These are phyloP conservation scores for Cicer yamashitae DNA, from an alignment of 306 rosid genomes.

Conservation along the genomic window DNA sequence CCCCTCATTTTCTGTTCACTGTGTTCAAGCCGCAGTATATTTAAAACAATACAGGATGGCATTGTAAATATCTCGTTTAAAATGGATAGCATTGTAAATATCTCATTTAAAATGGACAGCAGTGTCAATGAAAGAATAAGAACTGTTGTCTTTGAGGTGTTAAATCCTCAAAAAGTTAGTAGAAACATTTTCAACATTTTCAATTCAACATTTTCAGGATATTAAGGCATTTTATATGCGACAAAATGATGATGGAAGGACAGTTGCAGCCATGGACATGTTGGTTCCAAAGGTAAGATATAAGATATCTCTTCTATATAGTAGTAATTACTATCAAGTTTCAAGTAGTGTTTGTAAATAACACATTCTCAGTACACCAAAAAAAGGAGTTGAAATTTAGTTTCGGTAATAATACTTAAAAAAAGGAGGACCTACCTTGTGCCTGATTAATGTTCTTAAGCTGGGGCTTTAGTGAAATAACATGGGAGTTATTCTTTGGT, in stretches of 20 bases:
- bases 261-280: constrained; percentile 99
- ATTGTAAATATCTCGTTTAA: constrained; percentile 6
- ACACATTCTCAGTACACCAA: constrained; percentile 23
- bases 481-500: constrained; percentile 1
- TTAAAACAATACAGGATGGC: constrained; percentile 19
- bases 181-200: constrained; percentile 22
- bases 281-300: constrained; percentile 86
- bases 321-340: constrained; percentile 11
- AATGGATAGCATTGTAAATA: background rate
- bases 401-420: constrained; percentile 6
- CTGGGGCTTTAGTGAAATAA: background rate
- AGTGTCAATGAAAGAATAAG: background rate
- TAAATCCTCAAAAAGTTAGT: background rate
- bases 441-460: constrained; percentile 12
- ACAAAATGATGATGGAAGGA: constrained; percentile 89
- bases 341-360: constrained; percentile 23
- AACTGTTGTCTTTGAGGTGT: background rate
- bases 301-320: constrained; percentile 1
- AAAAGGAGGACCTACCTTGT: background rate
- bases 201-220: constrained; percentile 63
- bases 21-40: background rate
- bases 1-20: constrained; percentile 37
- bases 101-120: background rate
- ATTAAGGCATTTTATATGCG: constrained; percentile 98
- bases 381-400: constrained; percentile 23